A percentile compares a stretch with the other conserved stretches of the same genome.
Evolutionary conservation across 139 green algal genomes (phyloP).

Genomic region (Ulvella scutata): DNA sequence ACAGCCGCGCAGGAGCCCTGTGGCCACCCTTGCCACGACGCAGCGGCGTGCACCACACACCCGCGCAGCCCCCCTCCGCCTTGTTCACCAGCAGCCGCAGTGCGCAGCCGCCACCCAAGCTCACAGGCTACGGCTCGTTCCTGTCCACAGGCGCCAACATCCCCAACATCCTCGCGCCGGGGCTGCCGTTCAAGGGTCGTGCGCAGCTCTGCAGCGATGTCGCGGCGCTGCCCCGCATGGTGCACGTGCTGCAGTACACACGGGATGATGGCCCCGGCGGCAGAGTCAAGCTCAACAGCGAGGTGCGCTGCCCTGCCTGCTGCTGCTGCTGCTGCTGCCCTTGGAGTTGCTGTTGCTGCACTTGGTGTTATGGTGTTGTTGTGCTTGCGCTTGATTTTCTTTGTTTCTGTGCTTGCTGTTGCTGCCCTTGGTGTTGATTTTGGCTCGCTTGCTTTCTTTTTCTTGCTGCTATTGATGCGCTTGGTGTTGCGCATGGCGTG

Average conservation of each 20-base stretch:
- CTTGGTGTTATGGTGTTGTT: too few relatives aligned
- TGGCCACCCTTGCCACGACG: not conserved
- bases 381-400: too few relatives aligned
- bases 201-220: not conserved
- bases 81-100: not conserved
- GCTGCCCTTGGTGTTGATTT: too few relatives aligned
- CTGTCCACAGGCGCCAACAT: not conserved
- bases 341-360: too few relatives aligned
- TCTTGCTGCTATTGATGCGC: too few relatives aligned
- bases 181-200: not conserved
- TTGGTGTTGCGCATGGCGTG: too few relatives aligned
- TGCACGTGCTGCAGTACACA: constrained; percentile 17
- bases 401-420: too few relatives aligned
- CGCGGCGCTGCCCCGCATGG: not conserved
- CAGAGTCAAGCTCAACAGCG: constrained; percentile 9
- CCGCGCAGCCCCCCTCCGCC: not conserved
- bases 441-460: too few relatives aligned
- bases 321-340: too few relatives aligned
- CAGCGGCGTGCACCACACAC: too few relatives aligned
- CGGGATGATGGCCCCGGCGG: constrained; percentile 25
- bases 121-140: not conserved
- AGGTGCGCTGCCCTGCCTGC: not conserved
- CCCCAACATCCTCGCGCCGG: not conserved
- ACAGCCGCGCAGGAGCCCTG: not conserved
- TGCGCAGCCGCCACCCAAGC: too few relatives aligned